Evolutionary conservation across 2,329 filamentous ascomycete genomes (phyloP).

Genomic region (Aspergillus proliferans): DNA sequence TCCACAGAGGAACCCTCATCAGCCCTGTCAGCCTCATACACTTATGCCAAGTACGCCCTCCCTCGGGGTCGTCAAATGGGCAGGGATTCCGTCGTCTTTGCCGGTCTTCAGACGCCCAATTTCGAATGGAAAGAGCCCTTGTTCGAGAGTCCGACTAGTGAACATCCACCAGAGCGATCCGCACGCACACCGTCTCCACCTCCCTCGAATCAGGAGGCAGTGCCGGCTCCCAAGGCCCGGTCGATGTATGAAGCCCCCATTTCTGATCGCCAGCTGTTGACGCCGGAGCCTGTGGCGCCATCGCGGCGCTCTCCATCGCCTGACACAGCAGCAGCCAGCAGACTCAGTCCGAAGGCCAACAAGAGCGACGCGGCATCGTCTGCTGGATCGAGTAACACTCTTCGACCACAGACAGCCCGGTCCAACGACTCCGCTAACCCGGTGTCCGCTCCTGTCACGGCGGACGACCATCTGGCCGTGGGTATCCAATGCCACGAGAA

Average conservation of each 20-base stretch:
- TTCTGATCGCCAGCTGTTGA: constrained; percentile 12
- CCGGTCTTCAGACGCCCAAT: constrained; percentile 50
- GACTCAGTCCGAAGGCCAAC: background rate
- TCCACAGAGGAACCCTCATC: constrained; percentile 27
- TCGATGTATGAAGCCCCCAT: constrained; percentile 22
- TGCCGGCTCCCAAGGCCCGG: constrained; percentile 21
- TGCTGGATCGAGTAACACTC: constrained; percentile 60
- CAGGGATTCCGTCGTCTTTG: constrained; percentile 56
- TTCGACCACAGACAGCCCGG: constrained; percentile 33
- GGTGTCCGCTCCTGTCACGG: constrained; percentile 26
- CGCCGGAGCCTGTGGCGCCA: constrained; percentile 8
- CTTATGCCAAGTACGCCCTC: constrained; percentile 76
- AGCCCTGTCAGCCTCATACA: constrained; percentile 62
- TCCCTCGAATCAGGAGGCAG: constrained; percentile 11
- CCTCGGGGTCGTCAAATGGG: constrained; percentile 77
- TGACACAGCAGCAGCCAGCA: constrained; percentile 7
- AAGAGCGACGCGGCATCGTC: constrained; percentile 47
- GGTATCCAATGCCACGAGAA: constrained; percentile 86
- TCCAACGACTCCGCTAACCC: constrained; percentile 6
- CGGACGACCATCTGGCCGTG: constrained; percentile 84
- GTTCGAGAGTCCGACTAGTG: constrained; percentile 34
- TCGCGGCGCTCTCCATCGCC: constrained; percentile 6
- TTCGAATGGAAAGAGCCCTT: constrained; percentile 60
- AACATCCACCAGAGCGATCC: constrained; percentile 16
- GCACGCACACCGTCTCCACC: constrained; percentile 30